Conservation (phyloP, 345 rosid genomes). For the Hirschfeldia incana region DNA sequence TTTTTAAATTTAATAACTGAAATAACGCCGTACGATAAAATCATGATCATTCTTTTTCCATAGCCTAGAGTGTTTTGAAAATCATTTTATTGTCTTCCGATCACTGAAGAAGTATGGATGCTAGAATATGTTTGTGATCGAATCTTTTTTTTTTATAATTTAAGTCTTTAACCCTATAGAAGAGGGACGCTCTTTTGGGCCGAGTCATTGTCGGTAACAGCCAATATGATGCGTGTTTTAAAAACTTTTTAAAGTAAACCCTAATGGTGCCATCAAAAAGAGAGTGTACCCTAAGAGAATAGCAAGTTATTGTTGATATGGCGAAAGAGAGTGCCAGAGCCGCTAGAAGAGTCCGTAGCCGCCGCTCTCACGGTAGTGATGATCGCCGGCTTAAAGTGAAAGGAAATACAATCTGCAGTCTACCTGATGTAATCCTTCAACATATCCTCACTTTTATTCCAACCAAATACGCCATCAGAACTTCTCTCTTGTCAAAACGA, state of each 20-base stretch:
- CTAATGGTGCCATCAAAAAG: not conserved
- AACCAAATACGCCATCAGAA: constrained; percentile 4
- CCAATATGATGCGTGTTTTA: not conserved
- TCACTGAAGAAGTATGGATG: no score
- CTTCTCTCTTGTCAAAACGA: constrained; percentile 22
- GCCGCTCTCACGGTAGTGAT: not conserved
- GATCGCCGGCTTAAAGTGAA: not conserved
- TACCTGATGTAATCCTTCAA: constrained; percentile 10
- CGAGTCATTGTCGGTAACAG: not conserved
- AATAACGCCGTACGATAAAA: no score
- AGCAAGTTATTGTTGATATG: not conserved
- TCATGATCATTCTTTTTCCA: no score
- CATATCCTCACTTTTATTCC: constrained; percentile 11
- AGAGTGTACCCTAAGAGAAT: not conserved
- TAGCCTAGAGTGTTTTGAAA: no score
- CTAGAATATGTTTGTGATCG: no score
- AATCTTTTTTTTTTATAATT: no score
- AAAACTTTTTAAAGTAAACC: not conserved
- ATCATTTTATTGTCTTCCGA: no score
- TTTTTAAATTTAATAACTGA: no score
- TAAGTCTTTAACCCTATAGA: no score
- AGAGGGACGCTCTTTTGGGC: not conserved
- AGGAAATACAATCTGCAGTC: not conserved
- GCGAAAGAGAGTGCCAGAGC: not conserved
- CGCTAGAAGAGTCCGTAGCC: not conserved